Percentiles rank a stretch among this genome's conserved stretches.
These are phyloP conservation scores for Allomyces javanicus DNA, from an alignment of 192 early-diverging fungal genomes.

Conservation along the genomic window DNA sequence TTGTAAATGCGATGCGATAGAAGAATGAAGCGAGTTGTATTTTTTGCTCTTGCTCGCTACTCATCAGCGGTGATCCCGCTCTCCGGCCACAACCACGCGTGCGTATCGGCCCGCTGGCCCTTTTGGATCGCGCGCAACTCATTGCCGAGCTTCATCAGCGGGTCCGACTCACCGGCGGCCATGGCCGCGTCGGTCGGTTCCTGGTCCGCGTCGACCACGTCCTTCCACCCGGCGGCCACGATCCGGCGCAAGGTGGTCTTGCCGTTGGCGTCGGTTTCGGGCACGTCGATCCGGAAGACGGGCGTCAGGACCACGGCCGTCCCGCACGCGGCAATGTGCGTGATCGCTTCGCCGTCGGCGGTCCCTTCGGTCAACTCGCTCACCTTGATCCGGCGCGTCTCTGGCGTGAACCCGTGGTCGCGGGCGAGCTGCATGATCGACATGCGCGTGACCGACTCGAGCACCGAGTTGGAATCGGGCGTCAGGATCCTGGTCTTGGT, in stretches of 20 bases:
- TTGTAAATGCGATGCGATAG: not conserved
- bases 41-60: too few relatives aligned
- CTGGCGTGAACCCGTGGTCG: slow-evolving; percentile 40
- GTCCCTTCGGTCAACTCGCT: slow-evolving; percentile 28
- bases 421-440: slow-evolving; percentile 37
- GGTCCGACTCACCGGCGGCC: slow-evolving; percentile 9
- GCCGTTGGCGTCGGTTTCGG: too few relatives aligned
- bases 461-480: slow-evolving; percentile 34
- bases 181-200: slow-evolving; percentile 22
- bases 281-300: slow-evolving; percentile 30
- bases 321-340: slow-evolving; percentile 48
- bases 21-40: too few relatives aligned
- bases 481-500: slow-evolving; percentile 41
- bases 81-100: slow-evolving; percentile 48
- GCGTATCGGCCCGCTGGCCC: slow-evolving; percentile 35
- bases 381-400: slow-evolving; percentile 29
- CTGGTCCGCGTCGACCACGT: slow-evolving; percentile 17
- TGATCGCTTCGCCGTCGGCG: slow-evolving; percentile 13
- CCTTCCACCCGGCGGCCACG: slow-evolving; percentile 19
- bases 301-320: slow-evolving; percentile 61
- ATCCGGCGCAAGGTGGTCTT: too few relatives aligned
- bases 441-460: slow-evolving; percentile 49
- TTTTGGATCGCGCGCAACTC: slow-evolving; percentile 43
- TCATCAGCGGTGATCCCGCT: too few relatives aligned
- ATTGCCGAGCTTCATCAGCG: slow-evolving; percentile 31